Evolutionary conservation across 163 green algal genomes (phyloP), one percentile per base, ranked within the genome.

Genomic region (Chlamydomonas reinhardtii): DNA sequence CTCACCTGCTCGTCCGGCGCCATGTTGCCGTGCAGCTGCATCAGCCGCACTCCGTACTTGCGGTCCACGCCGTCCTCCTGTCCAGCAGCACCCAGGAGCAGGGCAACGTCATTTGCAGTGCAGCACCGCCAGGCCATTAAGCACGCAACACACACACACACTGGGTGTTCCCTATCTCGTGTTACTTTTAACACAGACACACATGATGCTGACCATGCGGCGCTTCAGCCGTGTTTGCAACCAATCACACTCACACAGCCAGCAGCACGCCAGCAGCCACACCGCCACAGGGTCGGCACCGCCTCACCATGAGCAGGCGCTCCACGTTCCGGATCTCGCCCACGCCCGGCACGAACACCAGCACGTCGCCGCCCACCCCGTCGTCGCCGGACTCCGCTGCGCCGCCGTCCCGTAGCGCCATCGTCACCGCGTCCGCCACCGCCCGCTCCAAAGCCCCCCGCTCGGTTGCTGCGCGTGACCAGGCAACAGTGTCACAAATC

Each of bases 301-400:
- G 2, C 3, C 71, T 14, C 64, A 70, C 83, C 82, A 70, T 0
- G 27, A 81, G 37, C 37, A 87, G 3, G 14, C 72, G 69, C 82
- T 74, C 71, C 37, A 82, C 82, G 22, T 29, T 48, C 0, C 88
- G 73, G 70, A 96, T 95, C 83, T 96, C 92, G 11, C 81, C 88
- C 74, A 94, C 88, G 0, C 93, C 93, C 20, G 93, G 91, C 74
- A 95, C 73, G 79, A 95, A 94, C 27, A 80, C 90, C 69, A 92
- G 70, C 69, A 93, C 88, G 61, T 93, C 91, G 15, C 90, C 88
- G 24, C 52, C 54, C 48, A 27, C 74, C 54, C n/a, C 43, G 68
- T 4, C 19, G 12, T 34, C 32, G 25, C 74, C 56, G 8, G 37
- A 24, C 31, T n/a, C 74, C 34, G 8, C 39, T 61, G 9, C 3